Evolutionary conservation across 78 protist species (phyloP).

Genomic region (Dictyostelium discoideum): DNA sequence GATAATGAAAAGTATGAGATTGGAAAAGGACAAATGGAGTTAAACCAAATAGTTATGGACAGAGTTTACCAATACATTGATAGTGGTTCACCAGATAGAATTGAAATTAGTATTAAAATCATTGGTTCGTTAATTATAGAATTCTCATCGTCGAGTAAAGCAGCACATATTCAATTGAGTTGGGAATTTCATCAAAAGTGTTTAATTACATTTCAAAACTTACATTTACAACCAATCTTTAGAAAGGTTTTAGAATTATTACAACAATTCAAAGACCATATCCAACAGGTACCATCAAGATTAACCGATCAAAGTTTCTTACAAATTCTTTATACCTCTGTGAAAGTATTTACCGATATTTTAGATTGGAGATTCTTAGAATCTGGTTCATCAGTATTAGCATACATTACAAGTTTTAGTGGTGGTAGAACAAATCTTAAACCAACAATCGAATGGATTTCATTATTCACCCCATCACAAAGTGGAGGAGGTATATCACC

Average conservation of each 20-base stretch:
- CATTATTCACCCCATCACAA: background rate
- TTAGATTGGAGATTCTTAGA: slow-evolving; percentile 33
- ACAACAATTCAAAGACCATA: background rate
- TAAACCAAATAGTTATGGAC: background rate
- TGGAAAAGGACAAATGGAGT: background rate
- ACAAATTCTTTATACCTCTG: background rate
- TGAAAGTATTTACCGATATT: background rate
- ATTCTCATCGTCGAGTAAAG: slow-evolving; percentile 4
- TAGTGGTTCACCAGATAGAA: background rate
- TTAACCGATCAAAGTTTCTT: background rate
- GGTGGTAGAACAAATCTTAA: background rate
- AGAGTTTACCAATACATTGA: background rate
- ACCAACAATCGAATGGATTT: slow-evolving; percentile 28
- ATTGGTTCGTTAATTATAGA: slow-evolving; percentile 6
- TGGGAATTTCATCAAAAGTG: slow-evolving; percentile 64
- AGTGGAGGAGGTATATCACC: background rate
- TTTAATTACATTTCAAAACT: slow-evolving; percentile 21
- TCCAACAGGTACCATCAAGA: background rate
- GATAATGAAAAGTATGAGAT: slow-evolving; percentile 24
- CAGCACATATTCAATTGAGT: slow-evolving; percentile 33
- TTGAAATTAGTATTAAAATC: slow-evolving; percentile 8
- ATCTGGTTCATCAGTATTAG: background rate
- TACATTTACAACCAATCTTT: slow-evolving; percentile 27
- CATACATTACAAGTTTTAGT: background rate
- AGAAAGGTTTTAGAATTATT: background rate